phyloP scores from a whole-genome alignment of 768 basidiomycete species.

The Xerocomus brunneocitrinus region DNA sequence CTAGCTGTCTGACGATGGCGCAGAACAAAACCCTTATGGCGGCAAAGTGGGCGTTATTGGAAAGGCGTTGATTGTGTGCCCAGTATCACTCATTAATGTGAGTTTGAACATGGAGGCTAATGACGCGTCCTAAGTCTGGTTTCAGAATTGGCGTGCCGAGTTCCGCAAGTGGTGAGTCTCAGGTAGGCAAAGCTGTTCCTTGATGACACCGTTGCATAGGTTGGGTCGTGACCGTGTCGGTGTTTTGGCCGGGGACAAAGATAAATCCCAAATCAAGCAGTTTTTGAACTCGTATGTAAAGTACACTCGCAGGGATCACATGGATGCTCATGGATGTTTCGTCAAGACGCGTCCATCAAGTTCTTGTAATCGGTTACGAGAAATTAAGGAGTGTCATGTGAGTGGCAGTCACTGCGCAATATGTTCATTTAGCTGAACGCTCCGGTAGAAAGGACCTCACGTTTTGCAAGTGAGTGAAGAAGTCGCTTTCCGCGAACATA shows the following conservation, averaged over 20 bases:
- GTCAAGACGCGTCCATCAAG: slow-evolving; percentile 67
- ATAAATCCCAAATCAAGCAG: slow-evolving; percentile 52
- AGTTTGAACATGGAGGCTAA: slow-evolving; percentile 18
- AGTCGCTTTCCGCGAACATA: background rate
- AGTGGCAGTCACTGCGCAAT: slow-evolving; percentile 21
- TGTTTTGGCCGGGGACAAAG: slow-evolving; percentile 57
- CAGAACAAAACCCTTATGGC: slow-evolving; percentile 83
- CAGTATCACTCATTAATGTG: slow-evolving; percentile 84
- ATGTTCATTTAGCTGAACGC: slow-evolving; percentile 1
- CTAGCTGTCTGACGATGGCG: background rate
- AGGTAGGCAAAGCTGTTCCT: background rate
- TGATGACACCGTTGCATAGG: slow-evolving; percentile 30
- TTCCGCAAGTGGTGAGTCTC: slow-evolving; percentile 85
- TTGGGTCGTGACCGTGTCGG: slow-evolving; percentile 52
- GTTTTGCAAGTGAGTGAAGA: slow-evolving; percentile 54
- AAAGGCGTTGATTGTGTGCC: slow-evolving; percentile 91
- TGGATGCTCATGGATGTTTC: background rate
- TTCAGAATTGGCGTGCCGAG: slow-evolving; percentile 91
- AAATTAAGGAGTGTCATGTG: slow-evolving; percentile 80
- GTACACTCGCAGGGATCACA: background rate
- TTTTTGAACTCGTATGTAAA: slow-evolving; percentile 68
- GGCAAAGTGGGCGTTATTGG: slow-evolving; percentile 51
- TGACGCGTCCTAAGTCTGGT: background rate
- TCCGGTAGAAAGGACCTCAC: slow-evolving; percentile 47
- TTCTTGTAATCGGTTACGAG: slow-evolving; percentile 94